Evolutionary conservation across 495 filamentous ascomycete species (phyloP), one percentile per base, ranked within the genome.

Genomic region (Aspergillus heteromorphus): DNA sequence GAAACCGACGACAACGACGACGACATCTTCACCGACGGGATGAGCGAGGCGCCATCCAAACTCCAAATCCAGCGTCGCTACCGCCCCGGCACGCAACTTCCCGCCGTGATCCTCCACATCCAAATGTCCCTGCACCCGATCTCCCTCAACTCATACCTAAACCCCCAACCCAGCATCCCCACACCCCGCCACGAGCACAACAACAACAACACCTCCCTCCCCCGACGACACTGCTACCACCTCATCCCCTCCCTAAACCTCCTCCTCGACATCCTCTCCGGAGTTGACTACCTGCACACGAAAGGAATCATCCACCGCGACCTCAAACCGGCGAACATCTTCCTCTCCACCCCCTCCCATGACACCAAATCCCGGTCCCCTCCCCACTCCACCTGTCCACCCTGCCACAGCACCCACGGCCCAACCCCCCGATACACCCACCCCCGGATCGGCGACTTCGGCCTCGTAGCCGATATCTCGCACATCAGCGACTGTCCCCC

Each of bases 271-370:
- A 76, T 78, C 25, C 59, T 76, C 36, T 64, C 71, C 1, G 75
- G 75, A 0, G 75, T 89, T 8, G 74, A 83, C 45, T 86, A 88
- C 60, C 68, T 88, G 10, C 86, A 89, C 53, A 69, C 72, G 0
- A 74, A 78, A 20, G 69, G 70, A 4, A 82, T 89, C 55, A 81
- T 82, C 2, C 86, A 89, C 60, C 73, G 86, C 4, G 86, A 89
- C 59, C 66, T 89, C 38, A 89, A 89, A 62, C 86, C 85, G 0
- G 86, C 86, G 14, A 89, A 89, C 49, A 80, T 89, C 10, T 79
- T 89, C 43, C 73, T 87, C 25, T 76, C 67, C 11, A 51, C 59
- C 18, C 62, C 69, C 11, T 53, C 59, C 18, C 62, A 67, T 0
- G 73, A 76, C 25, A 62, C 51, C 9, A 56, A 49, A 11, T 48